Base-by-base conservation (phyloP, 148 eudicot species). In the Rheum nobile region DNA sequence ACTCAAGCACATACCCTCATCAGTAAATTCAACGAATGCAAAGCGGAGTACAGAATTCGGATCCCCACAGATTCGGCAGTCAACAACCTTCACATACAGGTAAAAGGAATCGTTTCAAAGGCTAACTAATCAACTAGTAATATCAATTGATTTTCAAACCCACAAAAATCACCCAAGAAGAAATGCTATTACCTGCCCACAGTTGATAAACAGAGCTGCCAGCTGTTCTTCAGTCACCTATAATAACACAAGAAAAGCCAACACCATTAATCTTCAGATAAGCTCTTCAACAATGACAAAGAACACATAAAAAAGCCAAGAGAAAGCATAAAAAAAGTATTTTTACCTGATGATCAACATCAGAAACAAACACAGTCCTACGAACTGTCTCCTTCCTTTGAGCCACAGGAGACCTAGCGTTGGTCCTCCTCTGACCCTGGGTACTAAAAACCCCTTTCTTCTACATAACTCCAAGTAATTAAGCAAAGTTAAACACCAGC, bases 201-300 rank as follows among this genome's bases (percentile, higher is more conserved):
- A 95, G 70, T 78, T 77, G 77, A 88, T 80, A 82, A 95, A 95
- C 44, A 95, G 88, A 32, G 84, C 85, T 13, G 98, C 98, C 76
- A 94, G 96, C 75, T 94, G 97, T 81, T 94, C 98, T 83, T 94
- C 99, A 55, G 99, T 95, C 68, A 95, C 97, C 99, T 95, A 76
- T 7, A 78, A 8, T 32, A 42, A 1, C 28, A 13, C 26, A 34
- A 55, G 22, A 55, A 22, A 26, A 74, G 37, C 12, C 12, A 55
- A 55, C 67, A 31, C 59, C 13, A 59, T 9, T 26, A 22, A 41
- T 17, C 5, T 9, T 28, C 6, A 32, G 17, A 72, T 28, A 8
- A 74, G 17, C 70, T 32, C 32, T 8, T 7, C 28, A 50, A 57
- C 35, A 74, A 57, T 16, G 61, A 24, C 68, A 54, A 74, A 44